Conservation (phyloP, 805 yeast genomes). For the Teunomyces pallodes region DNA sequence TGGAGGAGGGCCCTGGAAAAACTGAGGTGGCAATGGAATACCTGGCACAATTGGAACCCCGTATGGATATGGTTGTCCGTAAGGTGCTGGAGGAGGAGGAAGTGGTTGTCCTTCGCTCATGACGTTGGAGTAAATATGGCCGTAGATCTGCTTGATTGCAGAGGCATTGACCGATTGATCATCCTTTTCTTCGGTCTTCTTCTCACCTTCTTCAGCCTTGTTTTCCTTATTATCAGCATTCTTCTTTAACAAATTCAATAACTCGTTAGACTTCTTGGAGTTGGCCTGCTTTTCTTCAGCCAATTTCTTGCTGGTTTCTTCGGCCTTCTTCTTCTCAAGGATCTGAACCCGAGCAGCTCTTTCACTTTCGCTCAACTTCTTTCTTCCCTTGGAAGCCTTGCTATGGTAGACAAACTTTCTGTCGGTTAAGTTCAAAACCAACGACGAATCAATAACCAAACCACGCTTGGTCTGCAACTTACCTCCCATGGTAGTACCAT, state of each 20-base stretch:
- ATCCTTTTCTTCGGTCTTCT: conserved; percentile 13
- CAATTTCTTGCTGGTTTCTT: conserved; percentile 6
- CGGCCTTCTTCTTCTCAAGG: conserved; percentile 5
- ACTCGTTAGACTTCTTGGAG: conserved; percentile 29
- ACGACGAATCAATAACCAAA: conserved; percentile 73
- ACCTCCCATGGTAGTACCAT: conserved; percentile 82
- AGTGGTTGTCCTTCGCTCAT: conserved; percentile 35
- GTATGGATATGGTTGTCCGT: conserved; percentile 1
- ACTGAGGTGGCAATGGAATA: conserved; percentile 38
- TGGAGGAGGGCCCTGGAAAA: conserved; percentile 22
- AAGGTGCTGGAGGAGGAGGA: conserved; percentile 8
- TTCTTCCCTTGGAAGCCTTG: conserved; percentile 51
- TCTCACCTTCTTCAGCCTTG: conserved; percentile 4
- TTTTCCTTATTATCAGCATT: conserved; percentile 7
- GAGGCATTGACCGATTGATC: conserved; percentile 18
- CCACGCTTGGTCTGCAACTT: conserved; percentile 79
- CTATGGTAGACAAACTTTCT: conserved; percentile 77
- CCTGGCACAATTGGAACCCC: conserved; percentile 32
- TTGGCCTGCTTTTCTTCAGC: conserved; percentile 8
- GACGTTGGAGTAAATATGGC: conserved; percentile 42
- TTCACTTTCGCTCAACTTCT: conserved; percentile 24
- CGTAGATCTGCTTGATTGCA: conserved; percentile 42
- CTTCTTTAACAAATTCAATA: conserved; percentile 28
- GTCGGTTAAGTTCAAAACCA: conserved; percentile 73
- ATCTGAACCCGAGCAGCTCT: conserved; percentile 10